phyloP scores from a whole-genome alignment of 192 early-diverging fungal genomes.

The Chytriomyces sp. region DNA sequence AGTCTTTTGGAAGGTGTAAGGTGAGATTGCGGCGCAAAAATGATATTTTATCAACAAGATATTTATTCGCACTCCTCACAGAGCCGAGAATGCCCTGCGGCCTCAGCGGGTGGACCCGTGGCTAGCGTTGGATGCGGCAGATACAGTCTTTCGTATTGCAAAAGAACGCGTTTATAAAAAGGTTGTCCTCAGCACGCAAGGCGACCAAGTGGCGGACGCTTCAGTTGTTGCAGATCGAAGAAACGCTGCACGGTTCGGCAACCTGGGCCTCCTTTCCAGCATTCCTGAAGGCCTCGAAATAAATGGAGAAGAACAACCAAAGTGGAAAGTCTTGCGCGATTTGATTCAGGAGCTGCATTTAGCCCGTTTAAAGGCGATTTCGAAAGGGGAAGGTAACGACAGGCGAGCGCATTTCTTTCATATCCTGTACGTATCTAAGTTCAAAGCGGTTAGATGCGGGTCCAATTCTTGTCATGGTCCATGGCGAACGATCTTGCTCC shows the following conservation, averaged over 20 bases:
- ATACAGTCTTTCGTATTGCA: conserved; percentile 74
- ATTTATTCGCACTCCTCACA: not conserved
- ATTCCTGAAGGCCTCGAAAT: conserved; percentile 74
- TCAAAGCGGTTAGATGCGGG: conserved; percentile 33
- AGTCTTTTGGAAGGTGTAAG: conserved; percentile 81
- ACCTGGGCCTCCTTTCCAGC: conserved; percentile 12
- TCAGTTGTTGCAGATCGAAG: not conserved
- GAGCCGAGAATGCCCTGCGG: conserved; percentile 58
- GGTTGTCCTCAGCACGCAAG: conserved; percentile 3
- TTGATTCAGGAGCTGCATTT: conserved; percentile 82
- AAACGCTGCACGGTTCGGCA: conserved; percentile 14
- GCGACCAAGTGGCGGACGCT: not conserved
- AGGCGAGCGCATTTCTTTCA: not conserved
- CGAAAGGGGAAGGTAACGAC: not conserved
- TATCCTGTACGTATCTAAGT: not conserved
- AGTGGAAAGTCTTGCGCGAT: conserved; percentile 77
- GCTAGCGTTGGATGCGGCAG: conserved; percentile 85
- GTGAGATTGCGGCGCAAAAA: too few species aligned
- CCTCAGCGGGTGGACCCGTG: conserved; percentile 67
- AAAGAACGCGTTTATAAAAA: conserved; percentile 56
- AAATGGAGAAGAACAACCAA: conserved; percentile 89
- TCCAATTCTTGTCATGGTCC: conserved; percentile 73
- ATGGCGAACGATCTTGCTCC: conserved; percentile 66
- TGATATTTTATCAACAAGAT: too few species aligned
- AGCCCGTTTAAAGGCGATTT: conserved; percentile 47